These are phyloP conservation scores for Geranium brycei DNA, from an alignment of 345 rosid genomes.

Conservation along the genomic window DNA sequence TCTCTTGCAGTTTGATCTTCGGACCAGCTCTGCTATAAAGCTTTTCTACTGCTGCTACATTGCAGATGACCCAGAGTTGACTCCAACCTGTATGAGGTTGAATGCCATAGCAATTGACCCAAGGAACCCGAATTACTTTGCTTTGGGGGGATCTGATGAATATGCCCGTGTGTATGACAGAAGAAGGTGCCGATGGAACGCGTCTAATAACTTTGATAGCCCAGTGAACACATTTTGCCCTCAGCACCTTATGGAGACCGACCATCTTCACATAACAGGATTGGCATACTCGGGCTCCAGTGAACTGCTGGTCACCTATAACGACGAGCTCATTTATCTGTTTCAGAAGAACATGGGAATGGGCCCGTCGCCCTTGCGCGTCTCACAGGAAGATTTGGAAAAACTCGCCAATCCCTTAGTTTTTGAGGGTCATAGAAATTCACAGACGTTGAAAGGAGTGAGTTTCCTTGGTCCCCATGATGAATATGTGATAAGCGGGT, in stretches of 20 bases:
- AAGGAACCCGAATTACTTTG: conserved; percentile 35
- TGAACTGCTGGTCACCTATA: conserved; percentile 53
- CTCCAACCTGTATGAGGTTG: conserved; percentile 27
- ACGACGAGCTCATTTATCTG: conserved; percentile 42
- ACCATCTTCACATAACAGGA: conserved; percentile 38
- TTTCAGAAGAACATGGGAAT: conserved; percentile 40
- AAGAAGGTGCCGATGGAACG: conserved; percentile 30
- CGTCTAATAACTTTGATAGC: conserved; percentile 22
- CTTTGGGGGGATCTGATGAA: conserved; percentile 55
- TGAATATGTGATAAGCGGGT: conserved; percentile 49
- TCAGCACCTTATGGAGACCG: conserved; percentile 22
- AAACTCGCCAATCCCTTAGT: conserved; percentile 31
- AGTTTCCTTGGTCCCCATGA: conserved; percentile 51
- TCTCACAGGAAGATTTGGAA: conserved; percentile 19
- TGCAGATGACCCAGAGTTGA: conserved; percentile 29
- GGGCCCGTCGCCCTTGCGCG: conserved; percentile 28
- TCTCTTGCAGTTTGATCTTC: conserved; percentile 43
- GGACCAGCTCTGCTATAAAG: conserved; percentile 27
- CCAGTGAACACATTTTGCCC: conserved; percentile 47
- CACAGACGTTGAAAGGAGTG: conserved; percentile 48
- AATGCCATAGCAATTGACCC: conserved; percentile 47
- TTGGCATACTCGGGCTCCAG: conserved; percentile 38
- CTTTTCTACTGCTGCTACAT: conserved; percentile 36
- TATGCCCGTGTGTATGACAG: conserved; percentile 44
- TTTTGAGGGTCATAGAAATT: conserved; percentile 44